Evolutionary conservation across 2,329 filamentous ascomycete genomes (phyloP).

Genomic region (Pyrenophora teres): DNA sequence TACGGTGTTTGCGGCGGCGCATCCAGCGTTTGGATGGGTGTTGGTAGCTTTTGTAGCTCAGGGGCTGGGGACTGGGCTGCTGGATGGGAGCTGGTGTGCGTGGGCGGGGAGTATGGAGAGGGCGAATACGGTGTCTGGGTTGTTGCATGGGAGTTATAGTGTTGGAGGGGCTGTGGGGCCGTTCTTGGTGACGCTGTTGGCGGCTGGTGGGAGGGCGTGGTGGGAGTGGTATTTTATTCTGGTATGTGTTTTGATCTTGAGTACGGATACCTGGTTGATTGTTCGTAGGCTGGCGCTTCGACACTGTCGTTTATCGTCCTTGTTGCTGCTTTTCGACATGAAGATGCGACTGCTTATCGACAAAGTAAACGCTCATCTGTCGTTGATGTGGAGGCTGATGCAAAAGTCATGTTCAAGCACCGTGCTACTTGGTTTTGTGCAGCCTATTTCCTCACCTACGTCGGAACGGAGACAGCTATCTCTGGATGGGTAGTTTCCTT

Average conservation of each 20-base stretch:
- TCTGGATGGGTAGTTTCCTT: constrained; percentile 56
- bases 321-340: constrained; percentile 46
- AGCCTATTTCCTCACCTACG: constrained; percentile 52
- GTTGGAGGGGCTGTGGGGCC: constrained; percentile 49
- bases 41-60: constrained; percentile 40
- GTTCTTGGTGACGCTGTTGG: constrained; percentile 41
- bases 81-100: constrained; percentile 54
- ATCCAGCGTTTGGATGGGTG: constrained; percentile 41
- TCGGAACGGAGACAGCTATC: constrained; percentile 53
- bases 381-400: constrained; percentile 2
- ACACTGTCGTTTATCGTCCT: constrained; percentile 33
- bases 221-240: constrained; percentile 49
- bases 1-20: constrained; percentile 32
- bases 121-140: constrained; percentile 49
- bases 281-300: constrained; percentile 5
- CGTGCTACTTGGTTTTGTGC: constrained; percentile 51
- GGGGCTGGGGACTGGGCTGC: constrained; percentile 48
- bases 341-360: constrained; percentile 42
- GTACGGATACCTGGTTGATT: neutral
- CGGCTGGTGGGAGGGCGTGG: constrained; percentile 37
- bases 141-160: constrained; percentile 51
- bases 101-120: constrained; percentile 51
- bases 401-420: constrained; percentile 38
- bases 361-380: constrained; percentile 24
- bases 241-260: constrained; percentile 31